These are phyloP conservation scores for Brettanomyces custersianus DNA, from an alignment of 805 yeast genomes.

Conservation along the genomic window DNA sequence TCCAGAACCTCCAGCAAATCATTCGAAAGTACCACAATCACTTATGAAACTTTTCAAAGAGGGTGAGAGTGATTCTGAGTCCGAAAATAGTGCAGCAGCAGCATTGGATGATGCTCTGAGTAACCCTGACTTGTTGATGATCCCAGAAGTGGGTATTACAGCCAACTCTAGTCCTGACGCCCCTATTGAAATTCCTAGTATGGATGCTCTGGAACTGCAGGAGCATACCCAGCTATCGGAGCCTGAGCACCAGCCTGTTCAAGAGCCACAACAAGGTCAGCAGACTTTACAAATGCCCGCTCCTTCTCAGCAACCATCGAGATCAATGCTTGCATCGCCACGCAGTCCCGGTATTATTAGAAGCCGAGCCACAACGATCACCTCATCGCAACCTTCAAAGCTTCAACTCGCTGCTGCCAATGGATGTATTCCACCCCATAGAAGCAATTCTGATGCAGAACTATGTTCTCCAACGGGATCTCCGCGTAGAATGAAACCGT, in stretches of 20 bases:
- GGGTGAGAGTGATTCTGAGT: constrained; percentile 24
- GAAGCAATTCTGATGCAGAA: background rate
- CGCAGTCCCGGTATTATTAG: constrained; percentile 5
- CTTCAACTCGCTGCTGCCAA: background rate
- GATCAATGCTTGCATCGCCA: constrained; percentile 14
- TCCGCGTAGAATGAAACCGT: constrained; percentile 38
- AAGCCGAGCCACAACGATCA: background rate
- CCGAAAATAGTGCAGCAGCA: constrained; percentile 10
- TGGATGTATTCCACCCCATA: background rate
- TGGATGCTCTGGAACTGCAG: constrained; percentile 32
- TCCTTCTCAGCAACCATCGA: no score
- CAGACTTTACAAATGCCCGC: no score
- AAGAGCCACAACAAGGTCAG: constrained; percentile 16
- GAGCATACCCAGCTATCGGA: constrained; percentile 2
- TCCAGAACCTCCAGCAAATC: constrained; percentile 11
- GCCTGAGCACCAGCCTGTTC: background rate
- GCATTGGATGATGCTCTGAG: background rate
- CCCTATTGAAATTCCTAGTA: constrained; percentile 62
- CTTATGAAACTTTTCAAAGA: constrained; percentile 63
- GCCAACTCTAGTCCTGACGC: constrained; percentile 16
- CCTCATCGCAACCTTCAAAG: background rate
- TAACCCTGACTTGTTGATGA: background rate
- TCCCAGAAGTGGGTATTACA: background rate
- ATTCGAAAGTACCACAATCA: constrained; percentile 61
- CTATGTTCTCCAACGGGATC: background rate